A percentile compares a stretch with the other conserved stretches of the same genome.
phyloP scores from a whole-genome alignment of 176 grass and related monocot genomes.

The Ensete glaucum region DNA sequence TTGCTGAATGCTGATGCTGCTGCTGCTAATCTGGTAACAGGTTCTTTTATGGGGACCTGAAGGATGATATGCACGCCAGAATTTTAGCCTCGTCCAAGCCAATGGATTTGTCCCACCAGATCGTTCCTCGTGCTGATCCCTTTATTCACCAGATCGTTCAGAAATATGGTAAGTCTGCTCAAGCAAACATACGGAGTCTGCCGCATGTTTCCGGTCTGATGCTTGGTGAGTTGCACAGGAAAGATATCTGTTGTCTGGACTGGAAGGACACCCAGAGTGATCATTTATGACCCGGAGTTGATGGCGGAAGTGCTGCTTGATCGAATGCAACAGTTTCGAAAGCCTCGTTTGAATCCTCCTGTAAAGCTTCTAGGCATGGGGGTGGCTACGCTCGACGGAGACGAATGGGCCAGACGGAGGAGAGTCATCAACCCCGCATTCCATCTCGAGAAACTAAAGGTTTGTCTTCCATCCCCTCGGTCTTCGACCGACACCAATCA shows the following conservation, averaged over 20 bases:
- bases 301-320: slow-evolving; percentile 6
- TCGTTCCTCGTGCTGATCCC: neutral
- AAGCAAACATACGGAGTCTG: neutral
- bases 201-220: neutral
- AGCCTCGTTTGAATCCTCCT: neutral
- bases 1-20: neutral
- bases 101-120: slow-evolving; percentile 6
- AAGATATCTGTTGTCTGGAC: neutral
- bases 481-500: neutral
- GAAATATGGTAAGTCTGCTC: neutral
- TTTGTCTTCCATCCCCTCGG: neutral
- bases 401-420: slow-evolving; percentile 30
- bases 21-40: slow-evolving; percentile 7
- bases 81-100: slow-evolving; percentile 9
- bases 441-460: slow-evolving; percentile 37
- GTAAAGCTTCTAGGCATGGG: slow-evolving; percentile 13
- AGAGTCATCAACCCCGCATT: slow-evolving; percentile 35
- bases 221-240: neutral
- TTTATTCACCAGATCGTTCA: neutral
- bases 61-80: neutral
- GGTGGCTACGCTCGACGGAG: slow-evolving; percentile 20
- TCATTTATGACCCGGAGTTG: neutral
- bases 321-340: neutral
- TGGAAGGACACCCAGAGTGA: slow-evolving; percentile 15
- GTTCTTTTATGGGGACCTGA: slow-evolving; percentile 11